Conservation (phyloP, 805 yeast genomes). For the Brettanomyces custersianus region DNA sequence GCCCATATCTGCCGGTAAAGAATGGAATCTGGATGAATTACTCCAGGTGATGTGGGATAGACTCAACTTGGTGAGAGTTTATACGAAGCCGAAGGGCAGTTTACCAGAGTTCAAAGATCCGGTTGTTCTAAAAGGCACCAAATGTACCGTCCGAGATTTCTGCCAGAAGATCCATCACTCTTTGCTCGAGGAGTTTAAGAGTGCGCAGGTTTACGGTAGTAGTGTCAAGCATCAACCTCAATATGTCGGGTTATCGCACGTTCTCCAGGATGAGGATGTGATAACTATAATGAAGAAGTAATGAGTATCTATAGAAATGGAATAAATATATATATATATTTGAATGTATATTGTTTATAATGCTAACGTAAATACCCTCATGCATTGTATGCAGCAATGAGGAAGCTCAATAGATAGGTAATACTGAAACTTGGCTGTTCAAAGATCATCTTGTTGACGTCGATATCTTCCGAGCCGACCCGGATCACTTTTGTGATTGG, state of each 20-base stretch:
- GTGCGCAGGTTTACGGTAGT: slow-evolving; percentile 86
- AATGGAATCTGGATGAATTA: slow-evolving; percentile 95
- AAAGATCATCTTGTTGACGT: slow-evolving; percentile 40
- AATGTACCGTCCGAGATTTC: slow-evolving; percentile 86
- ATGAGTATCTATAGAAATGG: not conserved
- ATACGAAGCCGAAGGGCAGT: slow-evolving; percentile 93
- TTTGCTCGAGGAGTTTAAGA: slow-evolving; percentile 85
- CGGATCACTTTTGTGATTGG: slow-evolving; percentile 29
- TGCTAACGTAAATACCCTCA: not conserved
- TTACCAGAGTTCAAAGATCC: slow-evolving; percentile 94
- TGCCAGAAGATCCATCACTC: slow-evolving; percentile 95
- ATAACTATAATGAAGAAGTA: slow-evolving; percentile 81
- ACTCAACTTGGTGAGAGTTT: slow-evolving; percentile 85
- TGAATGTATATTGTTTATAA: not conserved
- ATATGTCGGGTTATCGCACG: slow-evolving; percentile 81
- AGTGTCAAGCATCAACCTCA: slow-evolving; percentile 98
- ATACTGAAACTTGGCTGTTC: slow-evolving; percentile 55
- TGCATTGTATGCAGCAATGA: slow-evolving; percentile 39
- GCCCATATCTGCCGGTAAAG: slow-evolving; percentile 91
- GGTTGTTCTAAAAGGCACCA: slow-evolving; percentile 76
- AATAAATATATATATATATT: not conserved
- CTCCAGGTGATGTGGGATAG: slow-evolving; percentile 94
- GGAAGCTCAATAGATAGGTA: slow-evolving; percentile 43
- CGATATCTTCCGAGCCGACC: slow-evolving; percentile 31
- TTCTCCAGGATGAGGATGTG: slow-evolving; percentile 90